phyloP scores from a whole-genome alignment of 2,329 filamentous ascomycete genomes.

The Colletotrichum plurivorum region DNA sequence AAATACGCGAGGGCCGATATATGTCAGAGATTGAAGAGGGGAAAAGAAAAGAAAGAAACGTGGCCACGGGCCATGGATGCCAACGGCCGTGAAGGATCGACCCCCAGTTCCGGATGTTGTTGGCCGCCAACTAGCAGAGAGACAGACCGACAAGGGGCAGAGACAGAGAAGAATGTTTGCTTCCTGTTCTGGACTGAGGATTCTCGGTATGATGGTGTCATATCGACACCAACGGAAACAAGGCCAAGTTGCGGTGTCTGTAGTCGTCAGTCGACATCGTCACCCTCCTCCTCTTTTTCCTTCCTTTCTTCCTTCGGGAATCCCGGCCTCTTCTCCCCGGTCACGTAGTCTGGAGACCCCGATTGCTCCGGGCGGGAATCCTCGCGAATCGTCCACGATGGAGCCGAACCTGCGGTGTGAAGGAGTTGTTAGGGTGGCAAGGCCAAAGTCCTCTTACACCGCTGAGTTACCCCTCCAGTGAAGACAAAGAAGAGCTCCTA shows the following conservation, averaged over 20 bases:
- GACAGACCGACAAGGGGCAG: neutral
- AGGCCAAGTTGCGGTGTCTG: slow-evolving; percentile 1
- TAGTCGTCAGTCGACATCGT: neutral
- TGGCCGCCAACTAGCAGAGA: neutral
- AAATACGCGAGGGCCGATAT: no score
- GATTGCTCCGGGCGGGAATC: neutral
- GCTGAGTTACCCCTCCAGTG: neutral
- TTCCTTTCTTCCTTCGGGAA: neutral
- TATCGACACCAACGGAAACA: neutral
- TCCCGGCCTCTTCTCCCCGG: neutral
- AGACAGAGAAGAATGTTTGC: slow-evolving; percentile 15
- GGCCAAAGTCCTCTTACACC: neutral
- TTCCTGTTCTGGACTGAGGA: neutral
- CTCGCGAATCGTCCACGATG: neutral
- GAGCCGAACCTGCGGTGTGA: slow-evolving; percentile 32
- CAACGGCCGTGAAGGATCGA: neutral
- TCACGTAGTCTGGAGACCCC: neutral
- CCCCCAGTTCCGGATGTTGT: neutral
- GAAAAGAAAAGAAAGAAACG: neutral
- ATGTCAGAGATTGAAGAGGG: neutral
- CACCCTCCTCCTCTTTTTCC: neutral
- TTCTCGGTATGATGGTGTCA: neutral
- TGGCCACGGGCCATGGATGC: no score
- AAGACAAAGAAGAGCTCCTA: no score
- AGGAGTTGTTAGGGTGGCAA: neutral